Percentiles rank a stretch among this genome's conserved stretches.
These are phyloP conservation scores for Alternaria viburni DNA, from an alignment of 2,329 filamentous ascomycete genomes.

Conservation along the genomic window DNA sequence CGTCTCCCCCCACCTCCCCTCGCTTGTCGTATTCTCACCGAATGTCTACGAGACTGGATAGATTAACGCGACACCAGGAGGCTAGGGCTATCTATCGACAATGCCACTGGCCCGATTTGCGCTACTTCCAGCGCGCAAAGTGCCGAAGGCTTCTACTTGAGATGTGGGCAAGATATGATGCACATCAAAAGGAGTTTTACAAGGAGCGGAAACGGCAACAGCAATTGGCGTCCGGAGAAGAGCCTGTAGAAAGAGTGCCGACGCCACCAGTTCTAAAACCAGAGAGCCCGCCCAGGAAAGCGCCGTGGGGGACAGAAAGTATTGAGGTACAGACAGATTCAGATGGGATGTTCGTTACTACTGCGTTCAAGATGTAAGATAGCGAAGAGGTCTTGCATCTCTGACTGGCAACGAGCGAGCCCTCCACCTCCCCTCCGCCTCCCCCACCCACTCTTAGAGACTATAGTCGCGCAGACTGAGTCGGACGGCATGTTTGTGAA, in stretches of 20 bases:
- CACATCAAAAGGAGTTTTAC: neutral
- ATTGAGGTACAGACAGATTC: neutral
- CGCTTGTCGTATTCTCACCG: neutral
- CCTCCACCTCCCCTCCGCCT: no score
- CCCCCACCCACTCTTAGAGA: neutral
- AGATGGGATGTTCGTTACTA: neutral
- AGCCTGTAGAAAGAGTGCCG: neutral
- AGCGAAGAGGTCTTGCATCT: neutral
- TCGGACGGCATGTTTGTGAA: neutral
- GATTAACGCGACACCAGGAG: neutral
- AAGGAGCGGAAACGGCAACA: neutral
- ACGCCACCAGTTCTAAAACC: neutral
- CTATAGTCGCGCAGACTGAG: neutral
- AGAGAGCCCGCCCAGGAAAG: neutral
- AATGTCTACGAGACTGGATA: neutral
- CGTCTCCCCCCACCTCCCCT: neutral
- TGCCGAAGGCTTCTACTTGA: neutral
- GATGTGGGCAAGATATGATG: neutral
- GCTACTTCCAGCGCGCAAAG: neutral
- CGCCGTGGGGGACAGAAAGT: neutral
- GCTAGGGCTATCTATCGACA: neutral
- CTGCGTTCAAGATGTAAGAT: neutral
- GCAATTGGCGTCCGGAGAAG: no score
- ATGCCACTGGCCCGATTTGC: neutral
- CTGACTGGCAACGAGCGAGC: no score